Conservation (phyloP, 768 basidiomycete genomes). For the Lentinus brumalis region DNA sequence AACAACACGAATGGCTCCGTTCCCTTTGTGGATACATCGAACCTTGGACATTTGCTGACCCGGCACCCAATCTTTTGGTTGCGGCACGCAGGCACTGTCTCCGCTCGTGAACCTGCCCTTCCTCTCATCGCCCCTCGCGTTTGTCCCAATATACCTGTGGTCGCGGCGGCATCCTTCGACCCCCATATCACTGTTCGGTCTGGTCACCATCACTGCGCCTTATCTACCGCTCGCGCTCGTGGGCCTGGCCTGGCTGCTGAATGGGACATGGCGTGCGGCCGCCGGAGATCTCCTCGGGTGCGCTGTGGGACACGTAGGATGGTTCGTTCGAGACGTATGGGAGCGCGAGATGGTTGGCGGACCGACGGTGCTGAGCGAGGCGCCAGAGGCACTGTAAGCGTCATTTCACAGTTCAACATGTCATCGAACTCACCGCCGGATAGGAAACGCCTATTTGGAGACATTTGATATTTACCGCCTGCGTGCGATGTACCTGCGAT, state of each 20-base stretch:
- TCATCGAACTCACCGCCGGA: not conserved
- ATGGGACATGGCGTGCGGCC: slow-evolving; percentile 83
- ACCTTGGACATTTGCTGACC: not conserved
- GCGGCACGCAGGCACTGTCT: slow-evolving; percentile 60
- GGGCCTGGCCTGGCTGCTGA: slow-evolving; percentile 80
- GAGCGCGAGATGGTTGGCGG: slow-evolving; percentile 85
- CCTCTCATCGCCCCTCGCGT: slow-evolving; percentile 89
- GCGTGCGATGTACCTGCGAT: not conserved
- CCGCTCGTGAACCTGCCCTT: slow-evolving; percentile 91
- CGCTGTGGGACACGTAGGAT: slow-evolving; percentile 83
- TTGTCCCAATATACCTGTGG: slow-evolving; percentile 97
- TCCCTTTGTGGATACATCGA: too few relatives aligned
- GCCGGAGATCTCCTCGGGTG: slow-evolving; percentile 83
- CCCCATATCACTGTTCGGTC: slow-evolving; percentile 94
- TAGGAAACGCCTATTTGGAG: slow-evolving; percentile 72
- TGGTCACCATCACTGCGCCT: slow-evolving; percentile 92
- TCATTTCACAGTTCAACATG: not conserved
- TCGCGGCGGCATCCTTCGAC: slow-evolving; percentile 91
- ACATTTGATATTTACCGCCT: slow-evolving; percentile 31
- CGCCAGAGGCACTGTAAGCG: slow-evolving; percentile 70
- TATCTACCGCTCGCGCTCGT: slow-evolving; percentile 94
- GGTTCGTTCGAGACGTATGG: slow-evolving; percentile 88
- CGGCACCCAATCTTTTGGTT: not conserved
- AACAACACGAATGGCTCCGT: not conserved
- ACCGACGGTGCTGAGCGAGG: slow-evolving; percentile 67